phyloP scores from a whole-genome alignment of 441 rosid genomes.

The Erodium moschatum region DNA sequence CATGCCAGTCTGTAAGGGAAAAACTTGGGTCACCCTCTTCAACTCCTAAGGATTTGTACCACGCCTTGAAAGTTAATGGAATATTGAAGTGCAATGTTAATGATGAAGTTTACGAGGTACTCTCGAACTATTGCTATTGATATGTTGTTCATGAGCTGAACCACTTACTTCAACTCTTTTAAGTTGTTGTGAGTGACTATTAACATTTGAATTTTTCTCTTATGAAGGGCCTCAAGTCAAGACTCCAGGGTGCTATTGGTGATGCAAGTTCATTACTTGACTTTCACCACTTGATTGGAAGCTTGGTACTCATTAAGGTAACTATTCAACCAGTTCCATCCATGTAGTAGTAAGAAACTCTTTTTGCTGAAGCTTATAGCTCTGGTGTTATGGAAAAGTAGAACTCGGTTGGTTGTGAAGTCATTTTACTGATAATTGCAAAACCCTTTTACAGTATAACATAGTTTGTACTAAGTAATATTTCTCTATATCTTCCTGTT shows the following conservation, averaged over 20 bases:
- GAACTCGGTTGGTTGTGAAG: too few relatives aligned
- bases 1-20: conserved; percentile 44
- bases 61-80: conserved; percentile 60
- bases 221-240: conserved; percentile 46
- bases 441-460: too few relatives aligned
- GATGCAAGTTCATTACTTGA: conserved; percentile 68
- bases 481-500: conserved; percentile 12
- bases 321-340: conserved; percentile 12
- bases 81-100: conserved; percentile 46
- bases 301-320: conserved; percentile 74
- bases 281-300: conserved; percentile 58
- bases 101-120: conserved; percentile 52
- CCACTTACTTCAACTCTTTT: background rate
- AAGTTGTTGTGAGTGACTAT: background rate
- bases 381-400: too few relatives aligned
- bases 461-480: background rate
- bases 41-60: conserved; percentile 47
- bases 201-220: conserved; percentile 9
- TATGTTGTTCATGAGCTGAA: background rate
- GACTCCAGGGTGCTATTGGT: conserved; percentile 48
- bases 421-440: too few relatives aligned
- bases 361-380: background rate
- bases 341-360: background rate
- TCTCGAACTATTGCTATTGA: conserved; percentile 5
- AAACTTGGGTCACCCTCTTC: conserved; percentile 54